These are phyloP conservation scores for Magnaporthiopsis incrustans DNA, from an alignment of 2,329 filamentous ascomycete species.

Conservation along the genomic window DNA sequence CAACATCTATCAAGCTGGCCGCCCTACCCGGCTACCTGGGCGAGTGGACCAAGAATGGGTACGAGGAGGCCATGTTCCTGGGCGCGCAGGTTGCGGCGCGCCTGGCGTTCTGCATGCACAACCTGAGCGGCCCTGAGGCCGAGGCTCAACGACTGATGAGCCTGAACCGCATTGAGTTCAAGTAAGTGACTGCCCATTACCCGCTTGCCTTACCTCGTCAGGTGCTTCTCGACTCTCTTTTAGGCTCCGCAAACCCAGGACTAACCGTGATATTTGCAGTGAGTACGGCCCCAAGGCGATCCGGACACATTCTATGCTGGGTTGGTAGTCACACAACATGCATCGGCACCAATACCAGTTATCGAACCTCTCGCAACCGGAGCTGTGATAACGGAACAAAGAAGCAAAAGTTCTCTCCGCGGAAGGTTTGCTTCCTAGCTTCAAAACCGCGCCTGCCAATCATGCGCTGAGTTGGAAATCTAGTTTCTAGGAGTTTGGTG, in stretches of 20 bases:
- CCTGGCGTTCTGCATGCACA: slow-evolving; percentile 51
- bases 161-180: slow-evolving; percentile 51
- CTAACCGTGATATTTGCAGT: slow-evolving; percentile 24
- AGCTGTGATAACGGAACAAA: background rate
- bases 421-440: background rate
- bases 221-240: background rate
- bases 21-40: slow-evolving; percentile 76
- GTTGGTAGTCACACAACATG: slow-evolving; percentile 17
- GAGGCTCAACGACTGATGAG: slow-evolving; percentile 50
- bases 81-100: slow-evolving; percentile 77
- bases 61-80: slow-evolving; percentile 79
- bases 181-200: slow-evolving; percentile 36
- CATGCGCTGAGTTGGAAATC: background rate
- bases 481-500: background rate
- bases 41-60: slow-evolving; percentile 77
- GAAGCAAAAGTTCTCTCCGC: background rate
- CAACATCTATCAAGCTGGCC: slow-evolving; percentile 73
- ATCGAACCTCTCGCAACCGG: too few relatives aligned
- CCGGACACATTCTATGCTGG: slow-evolving; percentile 45
- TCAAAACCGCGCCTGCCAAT: background rate
- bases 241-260: background rate
- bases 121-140: slow-evolving; percentile 41
- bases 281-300: slow-evolving; percentile 48
- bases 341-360: background rate
- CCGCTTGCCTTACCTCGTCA: too few relatives aligned